Conservation (phyloP, 1,284 basidiomycete genomes). For the Pseudozyma hubeiensis region DNA sequence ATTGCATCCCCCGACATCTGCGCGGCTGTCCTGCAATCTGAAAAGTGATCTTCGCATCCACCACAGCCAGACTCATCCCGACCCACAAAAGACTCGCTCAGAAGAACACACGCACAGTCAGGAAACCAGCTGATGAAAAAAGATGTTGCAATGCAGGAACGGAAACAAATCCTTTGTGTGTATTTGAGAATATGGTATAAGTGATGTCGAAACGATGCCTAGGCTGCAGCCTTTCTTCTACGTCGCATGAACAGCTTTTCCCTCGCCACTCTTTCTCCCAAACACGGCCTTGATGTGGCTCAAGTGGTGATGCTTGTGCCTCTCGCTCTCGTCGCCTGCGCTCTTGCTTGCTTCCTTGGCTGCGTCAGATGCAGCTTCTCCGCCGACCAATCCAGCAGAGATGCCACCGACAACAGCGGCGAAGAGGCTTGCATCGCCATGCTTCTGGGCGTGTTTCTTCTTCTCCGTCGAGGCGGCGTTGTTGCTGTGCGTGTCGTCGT, state of each 20-base stretch:
- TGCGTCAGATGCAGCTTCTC: conserved; percentile 21
- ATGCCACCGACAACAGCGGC: conserved; percentile 38
- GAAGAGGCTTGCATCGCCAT: conserved; percentile 35
- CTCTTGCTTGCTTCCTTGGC: conserved; percentile 12
- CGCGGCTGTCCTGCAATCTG: no score
- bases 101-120: no score
- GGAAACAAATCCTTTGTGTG: no score
- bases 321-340: conserved; percentile 15
- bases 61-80: no score
- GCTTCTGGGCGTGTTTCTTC: conserved; percentile 20
- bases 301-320: conserved; percentile 31
- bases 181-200: no score
- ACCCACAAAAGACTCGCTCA: no score
- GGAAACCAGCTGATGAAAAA: no score
- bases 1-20: no score
- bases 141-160: no score
- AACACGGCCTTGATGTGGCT: conserved; percentile 17
- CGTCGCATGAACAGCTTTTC: conserved; percentile 2
- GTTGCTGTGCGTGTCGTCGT: conserved; percentile 3
- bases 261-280: conserved; percentile 7
- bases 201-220: no score
- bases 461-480: background rate
- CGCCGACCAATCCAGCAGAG: conserved; percentile 21
- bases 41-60: no score
- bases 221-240: no score